Conservation (phyloP, 257 asterid species). For the Nicotiana tomentosiformis region DNA sequence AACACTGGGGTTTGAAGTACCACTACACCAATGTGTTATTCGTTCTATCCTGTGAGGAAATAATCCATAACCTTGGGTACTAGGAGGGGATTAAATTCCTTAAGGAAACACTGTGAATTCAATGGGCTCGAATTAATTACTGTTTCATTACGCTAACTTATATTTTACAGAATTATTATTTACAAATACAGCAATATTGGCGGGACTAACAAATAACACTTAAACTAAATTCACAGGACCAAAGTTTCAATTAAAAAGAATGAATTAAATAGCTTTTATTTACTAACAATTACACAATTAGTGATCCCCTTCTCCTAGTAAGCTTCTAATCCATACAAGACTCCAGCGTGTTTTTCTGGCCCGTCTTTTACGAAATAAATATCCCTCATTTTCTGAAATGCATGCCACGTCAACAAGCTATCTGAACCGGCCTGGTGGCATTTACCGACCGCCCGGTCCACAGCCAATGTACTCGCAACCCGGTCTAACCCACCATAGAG, state of each 20-base stretch:
- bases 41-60: too few relatives aligned
- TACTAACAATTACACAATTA: background rate
- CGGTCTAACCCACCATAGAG: constrained; percentile 50
- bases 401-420: constrained; percentile 56
- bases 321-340: constrained; percentile 29
- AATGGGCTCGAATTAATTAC: too few relatives aligned
- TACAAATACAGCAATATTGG: too few relatives aligned
- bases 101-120: too few relatives aligned
- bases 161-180: too few relatives aligned
- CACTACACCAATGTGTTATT: too few relatives aligned
- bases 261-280: constrained; percentile 10
- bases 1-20: too few relatives aligned
- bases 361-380: constrained; percentile 10
- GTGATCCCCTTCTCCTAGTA: background rate
- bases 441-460: constrained; percentile 43
- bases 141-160: too few relatives aligned
- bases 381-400: constrained; percentile 35
- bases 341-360: constrained; percentile 21
- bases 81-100: too few relatives aligned
- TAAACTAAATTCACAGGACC: background rate
- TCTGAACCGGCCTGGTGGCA: constrained; percentile 64
- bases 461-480: constrained; percentile 34
- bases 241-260: background rate
- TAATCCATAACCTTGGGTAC: too few relatives aligned
- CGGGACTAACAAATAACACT: too few relatives aligned